Base-by-base conservation (phyloP, 2,329 filamentous ascomycete species). In the Lomentospora prolificans region DNA sequence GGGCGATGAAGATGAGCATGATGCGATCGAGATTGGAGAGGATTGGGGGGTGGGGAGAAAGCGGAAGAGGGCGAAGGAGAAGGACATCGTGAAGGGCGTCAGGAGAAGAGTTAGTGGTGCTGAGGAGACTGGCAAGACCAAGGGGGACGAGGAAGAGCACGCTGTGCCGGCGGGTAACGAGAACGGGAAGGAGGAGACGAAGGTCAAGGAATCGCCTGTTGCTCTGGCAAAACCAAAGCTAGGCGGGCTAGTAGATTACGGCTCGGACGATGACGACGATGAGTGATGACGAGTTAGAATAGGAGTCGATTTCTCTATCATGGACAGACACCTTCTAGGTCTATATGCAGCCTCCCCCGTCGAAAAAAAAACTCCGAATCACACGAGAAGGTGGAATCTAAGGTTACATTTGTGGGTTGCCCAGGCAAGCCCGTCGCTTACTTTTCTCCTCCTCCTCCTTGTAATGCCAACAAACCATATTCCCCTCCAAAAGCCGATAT, bases 211-310 rank as follows among this genome's bases (percentile, higher is more conserved):
- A n/a, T 24, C 31, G 52, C 24, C 31, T 14, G n/a, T 9, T 10
- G 24, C 52, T 17, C 36, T 28, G 14, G n/a, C 41, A 24, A 60
- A 62, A 51, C 55, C 58, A 12, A 14, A 60, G 48, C 31, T 60
- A 24, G 46, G 74, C 50, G 72, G 72, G 0, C 63, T 84, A 39
- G 80, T 82, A 10, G 74, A 72, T 57, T 84, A 84, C 59, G 80
- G 75, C 4, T 84, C 80, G 1, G 80, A 81, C 50, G 71, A 74
- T 17, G 75, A 77, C 7, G 44, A 48, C 10, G 44, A 48, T 48
- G 44, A 48, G 22, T 48, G 22, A 25, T 48, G 22, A 25, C 30
- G 52, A 55, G 50, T 55, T 44, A 25, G 53, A 50, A 44, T 55
- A 55, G 53, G 53, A 55, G 53, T 55, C 24, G 39, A 27, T n/a